Evolutionary conservation across 805 yeast species (phyloP).

Genomic region (Wickerhamiella australiensis): DNA sequence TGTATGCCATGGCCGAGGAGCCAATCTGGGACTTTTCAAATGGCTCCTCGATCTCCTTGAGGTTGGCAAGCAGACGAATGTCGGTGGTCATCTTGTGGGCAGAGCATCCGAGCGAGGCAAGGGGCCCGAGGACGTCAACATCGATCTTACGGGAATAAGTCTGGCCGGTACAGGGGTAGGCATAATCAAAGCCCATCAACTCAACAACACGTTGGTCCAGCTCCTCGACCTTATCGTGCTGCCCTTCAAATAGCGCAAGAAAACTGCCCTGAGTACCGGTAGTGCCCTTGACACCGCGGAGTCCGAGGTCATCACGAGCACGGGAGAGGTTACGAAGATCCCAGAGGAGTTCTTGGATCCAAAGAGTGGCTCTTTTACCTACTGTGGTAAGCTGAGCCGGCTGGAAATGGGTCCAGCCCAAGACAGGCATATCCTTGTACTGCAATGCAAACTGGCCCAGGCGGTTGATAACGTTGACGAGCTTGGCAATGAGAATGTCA

Average conservation of each 20-base stretch:
- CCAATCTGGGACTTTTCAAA: constrained; percentile 98
- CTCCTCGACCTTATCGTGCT: constrained; percentile 90
- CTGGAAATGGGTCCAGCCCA: constrained; percentile 99
- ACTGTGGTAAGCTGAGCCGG: constrained; percentile 98
- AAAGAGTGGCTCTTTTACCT: constrained; percentile 93
- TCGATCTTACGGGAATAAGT: constrained; percentile 98
- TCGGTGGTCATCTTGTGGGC: constrained; percentile 98
- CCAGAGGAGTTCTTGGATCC: constrained; percentile 97
- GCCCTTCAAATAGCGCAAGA: constrained; percentile 87
- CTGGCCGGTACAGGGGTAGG: constrained; percentile 97
- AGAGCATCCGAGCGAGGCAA: constrained; percentile 88
- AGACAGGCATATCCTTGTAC: constrained; percentile 89
- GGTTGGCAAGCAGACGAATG: constrained; percentile 85
- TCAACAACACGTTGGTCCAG: constrained; percentile 87
- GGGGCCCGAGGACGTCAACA: constrained; percentile 82
- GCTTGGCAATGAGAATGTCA: constrained; percentile 83
- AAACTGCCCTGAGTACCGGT: constrained; percentile 98
- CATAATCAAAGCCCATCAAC: constrained; percentile 83
- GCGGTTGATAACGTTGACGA: constrained; percentile 90
- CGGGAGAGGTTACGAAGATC: constrained; percentile 90
- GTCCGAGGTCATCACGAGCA: constrained; percentile 91
- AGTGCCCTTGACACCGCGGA: constrained; percentile 98
- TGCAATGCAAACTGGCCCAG: constrained; percentile 76
- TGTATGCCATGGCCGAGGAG: constrained; percentile 97
- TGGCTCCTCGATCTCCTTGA: constrained; percentile 97